A percentile compares a stretch with the other conserved stretches of the same genome.
phyloP scores from a whole-genome alignment of 140 eudicot species.

The Senecio squalidus region DNA sequence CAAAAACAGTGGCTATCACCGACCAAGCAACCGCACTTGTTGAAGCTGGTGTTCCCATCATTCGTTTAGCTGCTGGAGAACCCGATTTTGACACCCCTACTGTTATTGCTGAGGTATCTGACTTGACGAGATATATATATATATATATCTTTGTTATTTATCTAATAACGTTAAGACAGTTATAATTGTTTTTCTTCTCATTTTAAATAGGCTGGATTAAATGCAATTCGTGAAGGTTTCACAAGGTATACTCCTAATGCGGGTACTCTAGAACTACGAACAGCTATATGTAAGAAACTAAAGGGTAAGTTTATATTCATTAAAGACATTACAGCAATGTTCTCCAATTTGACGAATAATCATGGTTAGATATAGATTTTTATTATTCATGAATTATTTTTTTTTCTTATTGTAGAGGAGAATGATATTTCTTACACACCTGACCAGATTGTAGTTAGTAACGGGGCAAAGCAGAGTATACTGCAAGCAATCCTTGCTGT shows the following conservation, averaged over 20 bases:
- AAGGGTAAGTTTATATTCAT: conserved; percentile 54
- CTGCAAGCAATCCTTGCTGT: conserved; percentile 92
- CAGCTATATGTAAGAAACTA: conserved; percentile 85
- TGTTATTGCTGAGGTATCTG: conserved; percentile 68
- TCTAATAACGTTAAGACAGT: background rate
- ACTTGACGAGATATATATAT: background rate
- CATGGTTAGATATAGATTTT: background rate
- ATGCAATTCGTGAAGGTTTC: conserved; percentile 86
- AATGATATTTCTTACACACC: conserved; percentile 80
- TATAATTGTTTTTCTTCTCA: background rate
- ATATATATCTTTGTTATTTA: conserved; percentile 8
- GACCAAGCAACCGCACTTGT: conserved; percentile 94
- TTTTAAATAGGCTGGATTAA: conserved; percentile 66
- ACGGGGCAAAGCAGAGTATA: conserved; percentile 94
- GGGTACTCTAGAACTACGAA: conserved; percentile 80
- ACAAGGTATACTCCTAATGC: conserved; percentile 97
- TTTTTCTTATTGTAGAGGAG: conserved; percentile 57
- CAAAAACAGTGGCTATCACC: conserved; percentile 88
- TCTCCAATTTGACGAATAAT: background rate
- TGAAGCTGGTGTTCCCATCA: conserved; percentile 97
- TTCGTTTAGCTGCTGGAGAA: conserved; percentile 95
- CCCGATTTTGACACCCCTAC: conserved; percentile 97
- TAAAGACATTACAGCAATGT: background rate
- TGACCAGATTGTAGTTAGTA: conserved; percentile 89
- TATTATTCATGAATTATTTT: background rate